A percentile compares a stretch with the other conserved stretches of the same genome.
These are phyloP conservation scores for Picea sitchensis DNA, from an alignment of 75 land plant genomes.

Conservation along the genomic window DNA sequence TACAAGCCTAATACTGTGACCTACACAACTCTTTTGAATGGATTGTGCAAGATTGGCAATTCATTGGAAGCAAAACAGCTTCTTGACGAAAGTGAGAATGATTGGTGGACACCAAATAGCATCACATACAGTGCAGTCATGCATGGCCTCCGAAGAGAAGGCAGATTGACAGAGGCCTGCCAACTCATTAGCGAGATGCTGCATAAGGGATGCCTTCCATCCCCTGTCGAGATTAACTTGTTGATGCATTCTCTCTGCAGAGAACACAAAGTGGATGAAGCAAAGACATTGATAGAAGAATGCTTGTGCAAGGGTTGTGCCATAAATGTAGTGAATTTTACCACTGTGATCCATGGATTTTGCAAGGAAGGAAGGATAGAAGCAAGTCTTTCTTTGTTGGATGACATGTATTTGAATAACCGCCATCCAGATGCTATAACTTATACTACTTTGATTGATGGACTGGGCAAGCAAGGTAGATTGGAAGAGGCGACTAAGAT, in stretches of 20 bases:
- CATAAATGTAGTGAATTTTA: too few relatives aligned
- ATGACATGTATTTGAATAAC: too few relatives aligned
- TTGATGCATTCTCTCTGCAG: slow-evolving; percentile 50
- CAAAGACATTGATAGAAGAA: slow-evolving; percentile 38
- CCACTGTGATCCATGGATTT: too few relatives aligned
- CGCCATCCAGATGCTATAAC: too few relatives aligned
- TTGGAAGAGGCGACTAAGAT: too few relatives aligned
- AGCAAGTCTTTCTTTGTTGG: too few relatives aligned
- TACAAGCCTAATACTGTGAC: slow-evolving; percentile 67
- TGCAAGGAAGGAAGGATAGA: too few relatives aligned
- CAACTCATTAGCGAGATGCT: slow-evolving; percentile 52
- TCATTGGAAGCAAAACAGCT: slow-evolving; percentile 65
- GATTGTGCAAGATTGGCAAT: slow-evolving; percentile 50
- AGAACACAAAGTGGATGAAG: slow-evolving; percentile 37
- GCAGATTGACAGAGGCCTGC: slow-evolving; percentile 43
- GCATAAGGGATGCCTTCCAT: slow-evolving; percentile 47
- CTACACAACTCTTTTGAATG: slow-evolving; percentile 51
- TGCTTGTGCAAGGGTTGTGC: too few relatives aligned
- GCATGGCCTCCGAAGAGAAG: slow-evolving; percentile 69
- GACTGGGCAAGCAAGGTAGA: too few relatives aligned
- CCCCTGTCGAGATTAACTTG: slow-evolving; percentile 52
- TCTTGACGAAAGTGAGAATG: slow-evolving; percentile 62
- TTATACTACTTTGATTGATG: too few relatives aligned
- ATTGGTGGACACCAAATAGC: slow-evolving; percentile 72
- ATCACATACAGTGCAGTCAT: slow-evolving; percentile 77